Conservation (phyloP, 768 basidiomycete species). For the Lactifluus piperatus region DNA sequence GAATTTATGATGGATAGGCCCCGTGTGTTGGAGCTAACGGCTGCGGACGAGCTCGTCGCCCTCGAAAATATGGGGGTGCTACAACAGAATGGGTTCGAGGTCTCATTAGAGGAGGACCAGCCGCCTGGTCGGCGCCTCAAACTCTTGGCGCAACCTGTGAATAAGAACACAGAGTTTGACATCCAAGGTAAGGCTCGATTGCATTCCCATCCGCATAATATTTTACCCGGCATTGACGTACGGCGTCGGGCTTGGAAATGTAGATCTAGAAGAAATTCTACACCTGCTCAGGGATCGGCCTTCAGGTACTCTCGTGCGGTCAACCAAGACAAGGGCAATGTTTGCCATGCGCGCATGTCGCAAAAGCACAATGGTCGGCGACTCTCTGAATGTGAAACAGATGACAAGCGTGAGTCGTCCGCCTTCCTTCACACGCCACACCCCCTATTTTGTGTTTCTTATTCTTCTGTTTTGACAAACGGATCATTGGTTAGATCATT, state of each 20-base stretch:
- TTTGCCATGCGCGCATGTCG: constrained; percentile 95
- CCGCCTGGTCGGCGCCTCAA: constrained; percentile 40
- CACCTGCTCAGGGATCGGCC: constrained; percentile 76
- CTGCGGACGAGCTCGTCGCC: constrained; percentile 83
- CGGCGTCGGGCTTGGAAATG: neutral
- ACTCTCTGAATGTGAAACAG: constrained; percentile 61
- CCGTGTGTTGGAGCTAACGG: constrained; percentile 68
- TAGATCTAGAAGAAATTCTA: constrained; percentile 90
- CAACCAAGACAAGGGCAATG: constrained; percentile 89
- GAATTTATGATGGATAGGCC: constrained; percentile 41
- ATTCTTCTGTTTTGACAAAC: neutral
- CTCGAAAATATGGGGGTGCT: constrained; percentile 82
- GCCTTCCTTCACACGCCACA: neutral
- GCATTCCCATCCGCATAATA: neutral
- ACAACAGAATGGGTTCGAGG: constrained; percentile 82
- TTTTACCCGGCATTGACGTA: constrained; percentile 1
- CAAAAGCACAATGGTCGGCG: constrained; percentile 95
- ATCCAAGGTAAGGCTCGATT: constrained; percentile 53
- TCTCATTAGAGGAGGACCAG: constrained; percentile 45
- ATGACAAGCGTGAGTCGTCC: constrained; percentile 54
- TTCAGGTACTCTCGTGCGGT: constrained; percentile 76
- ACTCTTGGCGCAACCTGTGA: constrained; percentile 78
- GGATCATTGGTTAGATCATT: constrained; percentile 21
- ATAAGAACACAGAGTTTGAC: constrained; percentile 86
- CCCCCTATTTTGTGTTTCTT: neutral